Percentiles rank a stretch among this genome's conserved stretches.
Conservation (phyloP, 331 rosid genomes). For the Pyracantha coccinea region DNA sequence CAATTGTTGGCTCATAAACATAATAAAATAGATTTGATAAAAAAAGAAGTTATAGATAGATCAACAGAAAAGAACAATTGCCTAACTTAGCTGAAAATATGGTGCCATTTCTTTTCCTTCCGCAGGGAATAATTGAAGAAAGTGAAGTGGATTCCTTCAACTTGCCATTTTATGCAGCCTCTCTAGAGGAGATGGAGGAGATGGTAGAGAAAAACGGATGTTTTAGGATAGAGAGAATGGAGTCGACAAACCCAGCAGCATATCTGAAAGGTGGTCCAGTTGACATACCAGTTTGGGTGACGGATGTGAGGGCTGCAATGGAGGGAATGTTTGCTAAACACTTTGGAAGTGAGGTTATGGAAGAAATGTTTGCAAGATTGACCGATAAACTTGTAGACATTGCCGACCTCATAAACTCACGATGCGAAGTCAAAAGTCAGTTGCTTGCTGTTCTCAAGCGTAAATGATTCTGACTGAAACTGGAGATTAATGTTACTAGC, state of each 20-base stretch:
- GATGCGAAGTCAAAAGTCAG: slow-evolving; percentile 29
- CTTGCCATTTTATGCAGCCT: slow-evolving; percentile 37
- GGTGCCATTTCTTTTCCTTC: too few species aligned
- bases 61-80: too few species aligned
- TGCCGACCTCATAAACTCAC: slow-evolving; percentile 10
- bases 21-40: too few species aligned
- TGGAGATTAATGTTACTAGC: too few species aligned
- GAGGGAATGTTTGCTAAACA: slow-evolving; percentile 32
- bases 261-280: slow-evolving; percentile 26
- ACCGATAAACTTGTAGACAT: background rate
- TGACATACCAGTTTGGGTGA: slow-evolving; percentile 7
- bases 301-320: slow-evolving; percentile 41
- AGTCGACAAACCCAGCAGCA: slow-evolving; percentile 29
- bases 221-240: slow-evolving; percentile 36
- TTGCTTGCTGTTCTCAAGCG: slow-evolving; percentile 19
- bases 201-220: slow-evolving; percentile 33
- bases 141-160: slow-evolving; percentile 44
- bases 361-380: slow-evolving; percentile 31
- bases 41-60: too few species aligned
- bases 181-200: slow-evolving; percentile 32
- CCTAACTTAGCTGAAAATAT: too few species aligned
- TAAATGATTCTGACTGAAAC: too few species aligned
- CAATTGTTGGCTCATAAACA: too few species aligned
- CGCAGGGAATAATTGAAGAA: slow-evolving; percentile 26
- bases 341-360: slow-evolving; percentile 20